Evolutionary conservation across 768 basidiomycete species (phyloP), one percentile per base, ranked within the genome.

Genomic region (Artomyces pyxidatus): DNA sequence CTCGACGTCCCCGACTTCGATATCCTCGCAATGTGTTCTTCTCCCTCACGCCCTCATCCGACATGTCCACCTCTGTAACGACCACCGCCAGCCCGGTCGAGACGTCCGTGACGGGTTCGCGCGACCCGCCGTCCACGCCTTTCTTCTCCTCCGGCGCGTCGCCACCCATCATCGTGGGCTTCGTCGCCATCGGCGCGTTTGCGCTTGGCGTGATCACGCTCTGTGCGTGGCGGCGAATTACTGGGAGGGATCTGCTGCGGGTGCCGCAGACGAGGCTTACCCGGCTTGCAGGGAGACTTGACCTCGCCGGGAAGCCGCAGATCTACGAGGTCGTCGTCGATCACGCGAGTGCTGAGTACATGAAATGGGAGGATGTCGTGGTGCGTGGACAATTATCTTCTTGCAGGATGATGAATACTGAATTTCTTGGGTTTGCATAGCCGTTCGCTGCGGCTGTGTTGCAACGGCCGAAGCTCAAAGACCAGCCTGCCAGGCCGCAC

Each of bases 301-400:
- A 44, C 26, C 25, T 30, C 12, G 6, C 23, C 12, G 27, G 43
- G 26, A 51, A 43, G 32, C 56, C 56, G 1, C 26, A 44, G 44
- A 41, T 57, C 29, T 55, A 45, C 35, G 47, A 55, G 3, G 54
- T 48, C 12, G 55, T 53, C 53, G 46, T 32, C 19, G 47, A 37
- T 6, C 26, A 27, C 10, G 23, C 37, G 35, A 32, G 37, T 0
- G 12, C 17, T 2, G 44, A 40, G 3, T 32, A 26, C 0, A 7
- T 38, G 22, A 48, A 25, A 38, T 56, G 55, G 55, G 46, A 26
- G 32, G 23, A 37, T 6, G 30, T 47, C 3, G 23, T 42, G 43
- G 55, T 55, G 40, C 26, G 52, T 44, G n/a, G n/a, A n/a, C n/a
- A n/a, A n/a, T n/a, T n/a, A n/a, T n/a, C n/a, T 6, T 1, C 9